Conservation (phyloP, 2,329 filamentous ascomycete genomes). For the Trichoderma asperellum region DNA sequence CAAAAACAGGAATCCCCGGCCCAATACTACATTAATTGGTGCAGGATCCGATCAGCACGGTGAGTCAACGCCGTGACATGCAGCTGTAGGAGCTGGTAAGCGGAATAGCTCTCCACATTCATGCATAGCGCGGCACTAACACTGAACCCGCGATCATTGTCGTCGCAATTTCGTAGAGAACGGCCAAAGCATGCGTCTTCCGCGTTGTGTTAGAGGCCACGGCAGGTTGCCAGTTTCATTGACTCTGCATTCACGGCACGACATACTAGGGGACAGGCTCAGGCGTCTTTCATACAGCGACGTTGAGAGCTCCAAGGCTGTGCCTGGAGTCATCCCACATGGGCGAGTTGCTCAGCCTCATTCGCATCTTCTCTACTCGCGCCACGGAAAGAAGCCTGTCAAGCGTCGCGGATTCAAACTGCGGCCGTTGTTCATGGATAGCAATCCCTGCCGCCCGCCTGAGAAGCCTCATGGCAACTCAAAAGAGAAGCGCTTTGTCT, state of each 20-base stretch:
- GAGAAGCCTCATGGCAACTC: background rate
- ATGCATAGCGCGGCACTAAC: constrained; percentile 22
- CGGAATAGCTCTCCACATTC: constrained; percentile 17
- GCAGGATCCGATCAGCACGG: background rate
- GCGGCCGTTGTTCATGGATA: constrained; percentile 4
- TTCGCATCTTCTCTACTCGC: background rate
- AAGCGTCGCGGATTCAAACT: background rate
- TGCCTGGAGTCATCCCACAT: background rate
- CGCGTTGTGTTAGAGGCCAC: background rate
- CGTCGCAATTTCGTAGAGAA: background rate
- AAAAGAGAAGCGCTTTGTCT: constrained; percentile 27
- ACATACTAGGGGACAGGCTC: background rate
- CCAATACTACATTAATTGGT: background rate
- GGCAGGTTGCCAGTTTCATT: background rate
- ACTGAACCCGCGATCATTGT: constrained; percentile 11
- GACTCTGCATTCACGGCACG: background rate
- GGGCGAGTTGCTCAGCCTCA: background rate
- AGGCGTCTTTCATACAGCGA: background rate
- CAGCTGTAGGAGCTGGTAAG: constrained; percentile 19
- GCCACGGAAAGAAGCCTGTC: constrained; percentile 13
- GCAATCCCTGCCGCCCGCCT: background rate
- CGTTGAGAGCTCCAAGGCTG: no score
- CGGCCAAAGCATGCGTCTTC: constrained; percentile 8
- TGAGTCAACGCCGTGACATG: constrained; percentile 25
- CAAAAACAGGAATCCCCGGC: background rate